phyloP scores from a whole-genome alignment of 371 early-diverging fungal species.

The Blyttiomyces sp. region DNA sequence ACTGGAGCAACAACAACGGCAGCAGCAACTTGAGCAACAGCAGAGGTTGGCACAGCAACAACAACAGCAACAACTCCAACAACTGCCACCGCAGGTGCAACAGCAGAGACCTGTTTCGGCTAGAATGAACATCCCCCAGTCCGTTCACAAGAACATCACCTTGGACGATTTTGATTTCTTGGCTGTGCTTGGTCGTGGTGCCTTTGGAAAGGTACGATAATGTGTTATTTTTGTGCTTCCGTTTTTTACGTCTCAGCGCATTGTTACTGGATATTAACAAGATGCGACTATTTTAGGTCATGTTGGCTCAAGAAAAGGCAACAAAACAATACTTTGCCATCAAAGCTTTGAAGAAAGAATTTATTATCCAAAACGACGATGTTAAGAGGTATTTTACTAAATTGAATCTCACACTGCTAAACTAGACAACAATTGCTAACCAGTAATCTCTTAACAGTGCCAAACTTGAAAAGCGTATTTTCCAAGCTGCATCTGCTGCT shows the following conservation, averaged over 20 bases:
- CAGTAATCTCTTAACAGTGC: constrained; percentile 46
- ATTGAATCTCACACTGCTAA: constrained; percentile 51
- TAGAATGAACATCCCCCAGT: neutral
- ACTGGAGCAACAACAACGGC: constrained; percentile 35
- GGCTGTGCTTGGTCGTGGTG: constrained; percentile 94
- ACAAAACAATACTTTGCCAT: constrained; percentile 84
- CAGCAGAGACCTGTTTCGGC: constrained; percentile 9
- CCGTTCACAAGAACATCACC: neutral
- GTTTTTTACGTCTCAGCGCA: no score
- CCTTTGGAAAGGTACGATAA: constrained; percentile 96
- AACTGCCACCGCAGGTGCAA: constrained; percentile 18
- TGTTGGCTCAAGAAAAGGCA: constrained; percentile 87
- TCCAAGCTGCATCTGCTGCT: constrained; percentile 44
- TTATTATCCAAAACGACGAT: constrained; percentile 85
- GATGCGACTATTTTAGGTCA: constrained; percentile 64
- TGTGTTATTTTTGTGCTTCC: constrained; percentile 3
- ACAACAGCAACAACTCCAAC: constrained; percentile 22
- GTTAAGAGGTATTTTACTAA: constrained; percentile 75
- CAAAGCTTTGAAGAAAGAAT: constrained; percentile 96
- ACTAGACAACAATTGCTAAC: constrained; percentile 19
- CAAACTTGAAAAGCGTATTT: constrained; percentile 53
- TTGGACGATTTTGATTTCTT: constrained; percentile 83
- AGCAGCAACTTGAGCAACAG: constrained; percentile 29
- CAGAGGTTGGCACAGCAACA: constrained; percentile 51
- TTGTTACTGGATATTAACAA: no score